Evolutionary conservation across 768 basidiomycete species (phyloP).

Genomic region (Cyclocybe cylindracea): DNA sequence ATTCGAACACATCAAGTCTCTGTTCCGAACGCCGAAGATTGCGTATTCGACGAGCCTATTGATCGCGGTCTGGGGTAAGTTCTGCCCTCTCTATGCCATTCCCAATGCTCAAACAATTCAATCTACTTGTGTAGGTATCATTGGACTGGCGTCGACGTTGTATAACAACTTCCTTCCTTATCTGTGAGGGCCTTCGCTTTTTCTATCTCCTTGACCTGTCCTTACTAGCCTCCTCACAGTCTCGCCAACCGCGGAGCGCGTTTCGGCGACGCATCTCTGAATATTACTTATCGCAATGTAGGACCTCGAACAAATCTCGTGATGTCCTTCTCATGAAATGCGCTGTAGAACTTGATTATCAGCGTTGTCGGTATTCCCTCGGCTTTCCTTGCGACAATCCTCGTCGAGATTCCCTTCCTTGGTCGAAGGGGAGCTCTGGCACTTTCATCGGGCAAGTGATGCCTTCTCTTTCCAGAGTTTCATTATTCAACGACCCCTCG

Average conservation of each 20-base stretch:
- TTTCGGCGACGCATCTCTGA: slow-evolving; percentile 65
- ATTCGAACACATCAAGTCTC: slow-evolving; percentile 47
- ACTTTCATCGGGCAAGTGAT: slow-evolving; percentile 57
- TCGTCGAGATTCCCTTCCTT: slow-evolving; percentile 61
- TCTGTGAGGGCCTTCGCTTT: slow-evolving; percentile 11
- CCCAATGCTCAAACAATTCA: not conserved
- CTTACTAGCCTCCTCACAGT: slow-evolving; percentile 27
- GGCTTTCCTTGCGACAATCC: slow-evolving; percentile 66
- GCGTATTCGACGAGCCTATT: slow-evolving; percentile 67
- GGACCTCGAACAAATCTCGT: slow-evolving; percentile 4
- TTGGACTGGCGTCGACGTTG: slow-evolving; percentile 75
- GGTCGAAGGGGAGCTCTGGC: slow-evolving; percentile 72
- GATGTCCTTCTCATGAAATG: not conserved
- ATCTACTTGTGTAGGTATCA: slow-evolving; percentile 46
- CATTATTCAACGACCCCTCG: slow-evolving; percentile 46
- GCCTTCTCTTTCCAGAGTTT: slow-evolving; percentile 12
- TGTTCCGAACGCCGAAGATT: slow-evolving; percentile 65
- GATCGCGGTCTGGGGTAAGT: slow-evolving; percentile 50
- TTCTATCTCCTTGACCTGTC: not conserved
- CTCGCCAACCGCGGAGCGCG: slow-evolving; percentile 61
- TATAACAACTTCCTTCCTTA: slow-evolving; percentile 46
- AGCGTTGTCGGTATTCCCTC: slow-evolving; percentile 67
- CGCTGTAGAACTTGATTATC: slow-evolving; percentile 61
- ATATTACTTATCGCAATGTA: slow-evolving; percentile 75
- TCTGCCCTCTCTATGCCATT: not conserved